phyloP scores from a whole-genome alignment of 352 stramenopile genomes.

The Globisporangium yorkense region DNA sequence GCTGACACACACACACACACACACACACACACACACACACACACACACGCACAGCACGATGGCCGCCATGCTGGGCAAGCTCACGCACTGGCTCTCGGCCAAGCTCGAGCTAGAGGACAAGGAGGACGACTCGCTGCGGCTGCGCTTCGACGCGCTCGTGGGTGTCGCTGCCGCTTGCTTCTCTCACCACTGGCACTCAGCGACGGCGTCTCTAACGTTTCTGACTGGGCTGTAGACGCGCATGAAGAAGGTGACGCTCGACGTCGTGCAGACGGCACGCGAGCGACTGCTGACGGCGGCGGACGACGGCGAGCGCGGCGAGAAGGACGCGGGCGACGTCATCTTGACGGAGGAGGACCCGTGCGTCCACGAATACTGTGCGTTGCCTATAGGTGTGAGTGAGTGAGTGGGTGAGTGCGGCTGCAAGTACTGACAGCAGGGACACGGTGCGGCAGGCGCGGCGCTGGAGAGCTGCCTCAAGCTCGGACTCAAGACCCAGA shows the following conservation, averaged over 20 bases:
- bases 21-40: too few relatives aligned
- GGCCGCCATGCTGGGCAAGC: conserved; percentile 44
- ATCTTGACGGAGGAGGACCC: conserved; percentile 47
- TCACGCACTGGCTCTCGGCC: conserved; percentile 60
- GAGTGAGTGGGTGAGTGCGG: neutral
- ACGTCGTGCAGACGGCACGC: conserved; percentile 38
- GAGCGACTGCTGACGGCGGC: conserved; percentile 7
- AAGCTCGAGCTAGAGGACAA: conserved; percentile 55
- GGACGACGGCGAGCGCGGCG: neutral
- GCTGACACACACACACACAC: too few relatives aligned
- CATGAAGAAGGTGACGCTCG: conserved; percentile 65
- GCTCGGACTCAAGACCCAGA: conserved; percentile 44
- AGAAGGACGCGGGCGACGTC: neutral
- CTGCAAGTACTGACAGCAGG: neutral
- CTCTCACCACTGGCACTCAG: neutral
- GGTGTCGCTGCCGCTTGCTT: conserved; percentile 1
- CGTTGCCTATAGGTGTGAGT: conserved; percentile 2
- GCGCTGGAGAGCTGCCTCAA: conserved; percentile 58
- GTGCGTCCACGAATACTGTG: conserved; percentile 60
- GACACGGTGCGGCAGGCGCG: conserved; percentile 22
- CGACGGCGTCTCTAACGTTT: neutral
- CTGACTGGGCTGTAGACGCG: conserved; percentile 23
- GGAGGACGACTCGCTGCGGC: conserved; percentile 39
- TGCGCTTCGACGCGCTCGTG: conserved; percentile 62
- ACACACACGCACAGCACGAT: neutral